Conservation (phyloP, 1,139 yeast genomes). For the Suhomyces bokatorum region DNA sequence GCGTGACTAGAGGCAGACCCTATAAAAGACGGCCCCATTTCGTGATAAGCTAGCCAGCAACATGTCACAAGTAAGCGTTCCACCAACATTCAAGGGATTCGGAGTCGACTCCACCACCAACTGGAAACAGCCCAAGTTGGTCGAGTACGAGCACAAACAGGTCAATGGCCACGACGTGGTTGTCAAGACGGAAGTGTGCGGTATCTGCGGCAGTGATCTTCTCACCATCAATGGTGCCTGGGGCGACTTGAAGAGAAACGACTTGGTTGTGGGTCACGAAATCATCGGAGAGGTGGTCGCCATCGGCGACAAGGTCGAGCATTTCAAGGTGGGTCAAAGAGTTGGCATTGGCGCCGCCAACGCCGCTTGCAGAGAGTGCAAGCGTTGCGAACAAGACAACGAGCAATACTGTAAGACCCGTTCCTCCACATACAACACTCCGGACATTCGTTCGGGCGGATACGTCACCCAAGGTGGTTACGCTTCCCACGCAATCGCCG, state of each 20-base stretch:
- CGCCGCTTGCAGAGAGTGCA: slow-evolving; percentile 46
- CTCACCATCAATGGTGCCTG: slow-evolving; percentile 46
- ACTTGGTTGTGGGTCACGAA: slow-evolving; percentile 50
- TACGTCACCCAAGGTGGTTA: slow-evolving; percentile 56
- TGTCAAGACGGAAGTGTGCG: slow-evolving; percentile 37
- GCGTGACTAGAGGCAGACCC: background rate
- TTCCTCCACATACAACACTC: slow-evolving; percentile 44
- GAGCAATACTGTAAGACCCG: slow-evolving; percentile 49
- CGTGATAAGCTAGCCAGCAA: background rate
- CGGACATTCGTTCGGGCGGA: slow-evolving; percentile 38
- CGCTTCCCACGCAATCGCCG: slow-evolving; percentile 49
- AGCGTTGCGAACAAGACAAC: slow-evolving; percentile 41
- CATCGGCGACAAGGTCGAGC: slow-evolving; percentile 39
- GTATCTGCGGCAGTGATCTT: slow-evolving; percentile 45
- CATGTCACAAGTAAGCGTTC: slow-evolving; percentile 14
- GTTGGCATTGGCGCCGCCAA: slow-evolving; percentile 56
- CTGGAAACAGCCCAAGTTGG: slow-evolving; percentile 37
- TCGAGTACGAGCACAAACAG: slow-evolving; percentile 30
- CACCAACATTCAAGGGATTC: slow-evolving; percentile 36
- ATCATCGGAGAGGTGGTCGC: slow-evolving; percentile 46
- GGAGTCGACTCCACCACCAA: slow-evolving; percentile 30
- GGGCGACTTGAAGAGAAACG: slow-evolving; percentile 28
- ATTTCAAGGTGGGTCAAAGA: slow-evolving; percentile 42
- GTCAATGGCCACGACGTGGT: slow-evolving; percentile 36
- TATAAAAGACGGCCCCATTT: background rate